These are phyloP conservation scores for Zizania latifolia DNA, from an alignment of 176 grass and related monocot species.

Conservation along the genomic window DNA sequence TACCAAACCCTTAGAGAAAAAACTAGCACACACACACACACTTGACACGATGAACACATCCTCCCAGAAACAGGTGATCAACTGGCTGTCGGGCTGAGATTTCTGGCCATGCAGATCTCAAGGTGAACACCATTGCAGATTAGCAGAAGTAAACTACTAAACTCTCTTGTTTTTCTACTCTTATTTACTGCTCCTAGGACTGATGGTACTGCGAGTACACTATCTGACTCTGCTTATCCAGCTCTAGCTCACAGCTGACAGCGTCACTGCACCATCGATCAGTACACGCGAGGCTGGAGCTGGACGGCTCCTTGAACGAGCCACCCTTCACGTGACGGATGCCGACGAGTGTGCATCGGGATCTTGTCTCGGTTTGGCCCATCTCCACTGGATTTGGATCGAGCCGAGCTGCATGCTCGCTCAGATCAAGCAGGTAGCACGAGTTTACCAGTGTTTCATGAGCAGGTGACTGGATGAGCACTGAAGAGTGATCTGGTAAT, in stretches of 20 bases:
- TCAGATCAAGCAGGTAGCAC: neutral
- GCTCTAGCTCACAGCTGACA: neutral
- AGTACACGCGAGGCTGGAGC: neutral
- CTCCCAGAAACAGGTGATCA: slow-evolving; percentile 16
- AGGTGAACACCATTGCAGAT: neutral
- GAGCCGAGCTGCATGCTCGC: neutral
- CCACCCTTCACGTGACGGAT: neutral
- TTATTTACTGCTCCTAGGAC: neutral
- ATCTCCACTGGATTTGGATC: neutral
- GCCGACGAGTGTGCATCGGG: neutral
- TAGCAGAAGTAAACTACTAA: neutral
- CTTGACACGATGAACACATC: neutral
- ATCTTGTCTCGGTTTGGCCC: neutral
- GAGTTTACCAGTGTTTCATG: neutral
- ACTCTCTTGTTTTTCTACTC: neutral
- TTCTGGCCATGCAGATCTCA: slow-evolving; percentile 2
- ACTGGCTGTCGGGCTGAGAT: slow-evolving; percentile 15
- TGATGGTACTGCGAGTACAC: no score
- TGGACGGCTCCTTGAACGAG: neutral
- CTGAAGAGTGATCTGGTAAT: neutral
- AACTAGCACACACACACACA: neutral
- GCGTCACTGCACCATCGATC: neutral
- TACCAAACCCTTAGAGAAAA: neutral
- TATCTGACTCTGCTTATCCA: neutral
- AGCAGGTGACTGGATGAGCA: neutral